A percentile compares a stretch with the other conserved stretches of the same genome.
phyloP scores from a whole-genome alignment of 371 early-diverging fungal species.

The Apophysomyces elegans region DNA sequence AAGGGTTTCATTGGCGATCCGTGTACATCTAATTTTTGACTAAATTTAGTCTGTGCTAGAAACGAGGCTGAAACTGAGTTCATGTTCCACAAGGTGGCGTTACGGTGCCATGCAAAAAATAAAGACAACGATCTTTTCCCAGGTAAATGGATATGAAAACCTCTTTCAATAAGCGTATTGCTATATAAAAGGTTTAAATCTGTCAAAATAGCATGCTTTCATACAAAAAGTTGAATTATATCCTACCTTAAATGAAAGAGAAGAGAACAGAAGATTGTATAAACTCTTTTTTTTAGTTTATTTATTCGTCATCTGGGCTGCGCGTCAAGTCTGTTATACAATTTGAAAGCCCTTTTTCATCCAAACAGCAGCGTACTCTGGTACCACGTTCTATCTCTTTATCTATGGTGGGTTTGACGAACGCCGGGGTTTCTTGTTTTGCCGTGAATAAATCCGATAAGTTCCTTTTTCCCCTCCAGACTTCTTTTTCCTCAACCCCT shows the following conservation, averaged over 20 bases:
- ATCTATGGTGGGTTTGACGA: background rate
- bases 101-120: background rate
- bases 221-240: too few species aligned
- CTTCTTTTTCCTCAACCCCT: background rate
- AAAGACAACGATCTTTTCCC: background rate
- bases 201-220: too few species aligned
- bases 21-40: background rate
- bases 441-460: background rate
- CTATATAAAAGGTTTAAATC: background rate
- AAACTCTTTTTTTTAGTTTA: too few species aligned
- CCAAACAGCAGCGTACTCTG: background rate
- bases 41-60: background rate
- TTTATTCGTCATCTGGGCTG: background rate
- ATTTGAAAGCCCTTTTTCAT: background rate
- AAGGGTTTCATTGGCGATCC: background rate
- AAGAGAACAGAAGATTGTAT: too few species aligned
- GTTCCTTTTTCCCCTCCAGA: background rate
- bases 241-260: too few species aligned
- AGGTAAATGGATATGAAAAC: background rate
- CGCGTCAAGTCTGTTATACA: background rate
- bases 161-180: background rate
- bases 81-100: slow-evolving; percentile 5
- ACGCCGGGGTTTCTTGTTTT: background rate
- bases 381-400: background rate
- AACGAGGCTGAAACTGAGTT: slow-evolving; percentile 4